A percentile compares a stretch with the other conserved stretches of the same genome.
Evolutionary conservation across 306 rosid genomes (phyloP).

Genomic region (Heteromeles arbutifolia): DNA sequence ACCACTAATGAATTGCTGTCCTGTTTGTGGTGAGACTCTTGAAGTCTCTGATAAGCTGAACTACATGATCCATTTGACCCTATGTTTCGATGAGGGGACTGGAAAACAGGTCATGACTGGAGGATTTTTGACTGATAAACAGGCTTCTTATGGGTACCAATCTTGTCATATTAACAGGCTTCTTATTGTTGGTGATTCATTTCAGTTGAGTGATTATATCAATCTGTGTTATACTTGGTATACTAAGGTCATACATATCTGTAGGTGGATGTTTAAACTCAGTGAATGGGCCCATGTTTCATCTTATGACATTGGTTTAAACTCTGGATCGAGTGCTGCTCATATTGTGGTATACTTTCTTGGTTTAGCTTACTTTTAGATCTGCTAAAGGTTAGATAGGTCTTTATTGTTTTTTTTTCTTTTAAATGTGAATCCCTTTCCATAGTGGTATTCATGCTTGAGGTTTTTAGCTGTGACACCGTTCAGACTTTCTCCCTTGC

Average conservation of each 20-base stretch:
- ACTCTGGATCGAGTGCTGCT: slow-evolving; percentile 87
- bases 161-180: not conserved
- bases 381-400: slow-evolving; percentile 2
- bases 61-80: slow-evolving; percentile 72
- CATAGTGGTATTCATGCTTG: not conserved
- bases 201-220: not conserved
- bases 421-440: not conserved
- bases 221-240: not conserved
- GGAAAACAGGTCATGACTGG: slow-evolving; percentile 97
- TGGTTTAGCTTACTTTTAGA: not conserved
- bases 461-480: not conserved
- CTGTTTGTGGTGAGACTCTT: slow-evolving; percentile 95
- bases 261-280: slow-evolving; percentile 88
- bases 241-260: slow-evolving; percentile 4
- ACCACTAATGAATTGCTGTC: slow-evolving; percentile 74
- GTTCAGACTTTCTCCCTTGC: not conserved
- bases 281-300: slow-evolving; percentile 96
- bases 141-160: slow-evolving; percentile 87
- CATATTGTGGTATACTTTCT: slow-evolving; percentile 65
- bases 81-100: slow-evolving; percentile 95
- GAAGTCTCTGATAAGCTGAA: slow-evolving; percentile 65
- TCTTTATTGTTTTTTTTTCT: not conserved
- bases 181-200: not conserved
- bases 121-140: slow-evolving; percentile 87
- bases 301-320: slow-evolving; percentile 81